Base-by-base conservation (phyloP, 2,329 filamentous ascomycete genomes). In the Beauveria medogensis region DNA sequence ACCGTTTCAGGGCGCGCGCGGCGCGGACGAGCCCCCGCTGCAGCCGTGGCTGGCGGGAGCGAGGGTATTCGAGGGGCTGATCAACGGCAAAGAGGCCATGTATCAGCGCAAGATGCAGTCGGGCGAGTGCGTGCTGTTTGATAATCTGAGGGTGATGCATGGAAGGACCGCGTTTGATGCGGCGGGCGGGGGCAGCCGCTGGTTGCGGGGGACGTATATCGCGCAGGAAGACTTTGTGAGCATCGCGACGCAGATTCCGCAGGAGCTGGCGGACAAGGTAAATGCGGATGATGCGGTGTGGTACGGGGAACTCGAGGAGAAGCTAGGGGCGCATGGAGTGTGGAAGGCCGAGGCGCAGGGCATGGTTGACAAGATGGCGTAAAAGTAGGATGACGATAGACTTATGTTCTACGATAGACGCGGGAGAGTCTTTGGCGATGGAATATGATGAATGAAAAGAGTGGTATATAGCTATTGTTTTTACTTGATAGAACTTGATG, bases 121-220 rank as follows among this genome's bases (percentile, higher is more conserved):
- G 4, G 94, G 93, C 3, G 90, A 96, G 69, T 96, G 91, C 70
- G 92, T 92, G 14, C 81, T 99, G n/a, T 97, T 99, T 70, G 88
- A 96, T 71, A 97, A 97, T 70, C 76, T 85, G 62, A 81, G 93
- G 20, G 80, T 96, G n/a, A 73, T 96, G 69, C 94, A 97, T 76
- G 93, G 92, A 0, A 80, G 94, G 4, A 82, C 79, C 18, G 83
- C 85, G 34, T 97, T 97, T 73, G 85, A 93, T 70, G 64, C 69
- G 0, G 74, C 79, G 0, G 56, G 47, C n/a, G 79, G 80, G 7
- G 90, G 90, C 1, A 82, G 86, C 63, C 80, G 93, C 57, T 96
- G 91, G 90, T 74, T 97, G 59, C 89, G 90, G 67, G 94, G 94
- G 5, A 83, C 90, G 0, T 99, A 97, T 73, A 80, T 97, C 30